These are phyloP conservation scores for Davidsoniella neocaledoniae DNA, from an alignment of 2,329 filamentous ascomycete species.

Conservation along the genomic window DNA sequence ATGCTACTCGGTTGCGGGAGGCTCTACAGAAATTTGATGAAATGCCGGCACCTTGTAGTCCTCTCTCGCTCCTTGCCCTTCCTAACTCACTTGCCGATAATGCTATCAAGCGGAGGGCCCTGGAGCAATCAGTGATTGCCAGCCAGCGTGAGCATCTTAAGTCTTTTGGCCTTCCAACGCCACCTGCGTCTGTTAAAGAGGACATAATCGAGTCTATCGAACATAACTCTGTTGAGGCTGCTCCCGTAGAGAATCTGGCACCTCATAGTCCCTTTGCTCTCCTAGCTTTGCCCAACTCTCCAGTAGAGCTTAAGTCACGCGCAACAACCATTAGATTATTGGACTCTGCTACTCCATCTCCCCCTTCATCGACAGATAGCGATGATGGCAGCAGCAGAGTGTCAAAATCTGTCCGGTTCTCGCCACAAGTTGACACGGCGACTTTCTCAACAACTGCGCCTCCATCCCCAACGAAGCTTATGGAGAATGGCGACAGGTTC, in stretches of 20 bases:
- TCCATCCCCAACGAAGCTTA: slow-evolving; percentile 27
- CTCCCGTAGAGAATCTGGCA: background rate
- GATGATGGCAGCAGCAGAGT: background rate
- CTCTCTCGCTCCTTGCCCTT: slow-evolving; percentile 31
- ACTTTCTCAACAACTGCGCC: slow-evolving; percentile 39
- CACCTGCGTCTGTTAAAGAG: background rate
- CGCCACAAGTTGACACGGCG: slow-evolving; percentile 47
- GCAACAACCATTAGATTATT: background rate
- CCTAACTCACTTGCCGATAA: slow-evolving; percentile 37
- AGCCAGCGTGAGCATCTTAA: slow-evolving; percentile 9
- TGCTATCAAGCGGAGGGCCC: slow-evolving; percentile 1
- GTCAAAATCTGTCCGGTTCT: slow-evolving; percentile 53
- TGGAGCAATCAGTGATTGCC: slow-evolving; percentile 6
- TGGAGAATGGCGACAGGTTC: slow-evolving; percentile 15
- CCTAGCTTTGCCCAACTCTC: slow-evolving; percentile 6
- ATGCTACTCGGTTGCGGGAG: slow-evolving; percentile 42
- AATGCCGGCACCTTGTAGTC: slow-evolving; percentile 21
- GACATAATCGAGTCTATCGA: background rate
- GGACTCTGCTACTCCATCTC: slow-evolving; percentile 3
- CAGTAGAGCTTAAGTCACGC: background rate
- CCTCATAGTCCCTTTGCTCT: slow-evolving; percentile 6
- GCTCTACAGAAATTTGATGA: slow-evolving; percentile 16
- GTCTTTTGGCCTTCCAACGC: slow-evolving; percentile 2
- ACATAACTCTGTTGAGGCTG: background rate
- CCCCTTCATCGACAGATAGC: background rate